These are phyloP conservation scores for Chlamydomonas applanata DNA, from an alignment of 139 green algal species.

Conservation along the genomic window DNA sequence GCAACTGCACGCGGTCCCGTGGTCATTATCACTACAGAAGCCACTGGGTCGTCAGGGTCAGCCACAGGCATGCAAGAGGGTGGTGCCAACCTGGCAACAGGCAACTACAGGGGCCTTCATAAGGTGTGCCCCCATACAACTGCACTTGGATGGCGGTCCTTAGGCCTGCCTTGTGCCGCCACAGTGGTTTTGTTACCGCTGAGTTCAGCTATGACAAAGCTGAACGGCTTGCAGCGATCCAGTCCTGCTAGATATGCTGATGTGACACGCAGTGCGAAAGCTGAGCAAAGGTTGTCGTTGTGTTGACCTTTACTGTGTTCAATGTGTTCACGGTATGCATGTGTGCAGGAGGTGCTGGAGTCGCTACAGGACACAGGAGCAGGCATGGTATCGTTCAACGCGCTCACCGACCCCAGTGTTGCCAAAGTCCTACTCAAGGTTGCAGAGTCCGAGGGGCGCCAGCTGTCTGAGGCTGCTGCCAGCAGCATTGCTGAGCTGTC, in stretches of 20 bases:
- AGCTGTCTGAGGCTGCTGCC: slow-evolving; percentile 25
- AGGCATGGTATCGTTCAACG: slow-evolving; percentile 64
- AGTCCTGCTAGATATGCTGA: too few relatives aligned
- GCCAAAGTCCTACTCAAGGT: slow-evolving; percentile 29
- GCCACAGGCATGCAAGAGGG: slow-evolving; percentile 10
- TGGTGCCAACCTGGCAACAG: slow-evolving; percentile 19
- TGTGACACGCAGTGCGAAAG: too few relatives aligned
- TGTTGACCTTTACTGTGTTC: too few relatives aligned
- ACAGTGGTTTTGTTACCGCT: too few relatives aligned
- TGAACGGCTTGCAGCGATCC: too few relatives aligned
- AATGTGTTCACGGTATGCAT: too few relatives aligned
- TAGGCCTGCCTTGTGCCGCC: background rate
- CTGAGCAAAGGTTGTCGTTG: too few relatives aligned
- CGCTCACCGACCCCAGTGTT: slow-evolving; percentile 49
- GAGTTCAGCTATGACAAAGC: too few relatives aligned
- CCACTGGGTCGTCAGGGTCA: slow-evolving; percentile 11
- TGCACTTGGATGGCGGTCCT: background rate
- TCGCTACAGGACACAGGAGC: slow-evolving; percentile 46
- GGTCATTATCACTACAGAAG: slow-evolving; percentile 58
- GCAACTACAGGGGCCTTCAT: slow-evolving; percentile 47
- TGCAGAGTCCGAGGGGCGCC: slow-evolving; percentile 19
- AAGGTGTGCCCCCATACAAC: slow-evolving; percentile 44
- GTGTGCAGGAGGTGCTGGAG: slow-evolving; percentile 54
- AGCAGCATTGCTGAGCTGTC: slow-evolving; percentile 32
- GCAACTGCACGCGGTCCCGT: slow-evolving; percentile 44